A percentile compares a stretch with the other conserved stretches of the same genome.
Evolutionary conservation across 176 grass and related monocot genomes (phyloP).

Genomic region (Cymbopogon citratus): DNA sequence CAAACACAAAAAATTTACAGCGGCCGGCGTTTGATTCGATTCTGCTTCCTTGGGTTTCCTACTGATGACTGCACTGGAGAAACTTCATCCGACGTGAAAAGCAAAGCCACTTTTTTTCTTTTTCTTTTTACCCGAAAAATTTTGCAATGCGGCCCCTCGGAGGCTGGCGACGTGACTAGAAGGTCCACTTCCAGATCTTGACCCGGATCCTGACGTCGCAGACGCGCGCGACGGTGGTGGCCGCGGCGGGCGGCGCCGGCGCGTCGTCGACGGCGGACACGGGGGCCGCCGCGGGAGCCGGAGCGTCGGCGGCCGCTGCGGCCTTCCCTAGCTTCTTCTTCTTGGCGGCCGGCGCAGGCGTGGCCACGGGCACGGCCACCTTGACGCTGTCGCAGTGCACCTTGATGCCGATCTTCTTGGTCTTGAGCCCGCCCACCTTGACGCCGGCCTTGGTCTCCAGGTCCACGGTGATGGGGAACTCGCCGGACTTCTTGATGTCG

Average conservation of each 20-base stretch:
- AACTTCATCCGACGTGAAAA: constrained; percentile 17
- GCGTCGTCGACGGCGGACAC: constrained; percentile 9
- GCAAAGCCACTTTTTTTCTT: constrained; percentile 24
- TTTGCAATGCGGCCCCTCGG: constrained; percentile 33
- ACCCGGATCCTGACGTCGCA: constrained; percentile 90
- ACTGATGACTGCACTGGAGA: not conserved
- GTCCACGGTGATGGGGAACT: constrained; percentile 53
- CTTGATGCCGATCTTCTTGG: constrained; percentile 75
- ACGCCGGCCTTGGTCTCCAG: constrained; percentile 91
- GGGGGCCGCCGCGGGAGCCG: not conserved
- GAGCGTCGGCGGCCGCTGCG: not conserved
- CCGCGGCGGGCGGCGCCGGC: constrained; percentile 20
- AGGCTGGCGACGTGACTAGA: constrained; percentile 37
- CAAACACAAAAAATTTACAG: constrained; percentile 53
- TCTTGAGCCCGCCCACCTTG: constrained; percentile 58
- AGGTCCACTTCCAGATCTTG: constrained; percentile 99
- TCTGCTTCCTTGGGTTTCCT: constrained; percentile 17
- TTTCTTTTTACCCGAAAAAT: not conserved
- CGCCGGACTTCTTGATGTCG: constrained; percentile 78
- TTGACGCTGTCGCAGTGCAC: constrained; percentile 72
- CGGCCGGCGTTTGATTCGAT: constrained; percentile 32
- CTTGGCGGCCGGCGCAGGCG: constrained; percentile 15
- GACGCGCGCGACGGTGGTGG: constrained; percentile 33
- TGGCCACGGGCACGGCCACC: constrained; percentile 12
- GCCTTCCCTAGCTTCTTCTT: constrained; percentile 42